Base-by-base conservation (phyloP, 2,329 filamentous ascomycete genomes). In the Microdochium nivale region DNA sequence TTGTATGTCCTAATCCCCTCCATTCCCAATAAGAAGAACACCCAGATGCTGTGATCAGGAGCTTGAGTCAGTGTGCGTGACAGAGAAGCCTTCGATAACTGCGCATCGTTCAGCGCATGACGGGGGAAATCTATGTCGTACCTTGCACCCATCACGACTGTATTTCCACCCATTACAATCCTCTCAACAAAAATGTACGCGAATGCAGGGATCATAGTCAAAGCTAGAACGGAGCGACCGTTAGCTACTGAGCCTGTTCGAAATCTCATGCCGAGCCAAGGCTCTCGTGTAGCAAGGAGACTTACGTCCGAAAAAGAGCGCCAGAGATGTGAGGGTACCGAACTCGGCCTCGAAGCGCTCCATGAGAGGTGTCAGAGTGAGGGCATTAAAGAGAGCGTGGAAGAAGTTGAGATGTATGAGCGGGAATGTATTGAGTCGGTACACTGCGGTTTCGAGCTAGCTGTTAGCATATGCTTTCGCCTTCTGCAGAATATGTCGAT, bases 271-370 rank as follows among this genome's bases (percentile, higher is more conserved):
- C 33, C 3, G 4, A 19, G 7, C 8, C 7, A 16, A 37, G n/a
- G 33, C 13, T 14, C 19, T 25, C 48, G 19, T 19, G 14, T 21
- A 30, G 23, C 49, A 25, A 24, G 35, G 21, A 54, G 43, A 79
- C 90, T 75, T 76, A 95, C 90, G 91, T 52, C 94, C 94, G 62
- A 94, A 82, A 67, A 97, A 96, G 50, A 97, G 76, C 33, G 88
- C 82, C 56, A 95, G 67, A n/a, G 90, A 87, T 25, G 89, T 89
- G 63, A 97, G 74, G 8, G 92, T 97, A 50, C 94, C 94, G 68
- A 95, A 84, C 67, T 96, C 92, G 55, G 82, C 80, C 72, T 99
- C 94, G 68, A 97, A 99, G 55, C 91, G 82, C 70, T 96, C 92
- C 67, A 99, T 73, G 49, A 99, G 75, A n/a, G 94, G 94, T 37